phyloP scores from a whole-genome alignment of 139 green algal species.

The Tetraselmis chui region DNA sequence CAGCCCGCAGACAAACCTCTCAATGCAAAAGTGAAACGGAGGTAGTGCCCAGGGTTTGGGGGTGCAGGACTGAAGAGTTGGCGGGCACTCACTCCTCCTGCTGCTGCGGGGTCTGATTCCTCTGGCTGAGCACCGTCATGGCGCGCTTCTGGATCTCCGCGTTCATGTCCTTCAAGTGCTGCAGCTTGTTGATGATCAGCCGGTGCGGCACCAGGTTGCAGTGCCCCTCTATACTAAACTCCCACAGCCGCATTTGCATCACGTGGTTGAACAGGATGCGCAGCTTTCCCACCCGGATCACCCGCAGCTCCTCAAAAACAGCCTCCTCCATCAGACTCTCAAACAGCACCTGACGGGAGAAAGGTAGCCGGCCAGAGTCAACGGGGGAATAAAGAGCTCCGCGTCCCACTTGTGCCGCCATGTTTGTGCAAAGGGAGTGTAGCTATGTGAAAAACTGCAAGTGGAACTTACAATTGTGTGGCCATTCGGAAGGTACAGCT shows the following conservation, averaged over 20 bases:
- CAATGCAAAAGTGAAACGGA: no score
- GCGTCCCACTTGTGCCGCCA: no score
- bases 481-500: constrained; percentile 18
- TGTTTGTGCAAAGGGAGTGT: no score
- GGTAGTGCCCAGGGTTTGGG: no score
- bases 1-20: background rate
- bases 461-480: background rate
- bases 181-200: constrained; percentile 12
- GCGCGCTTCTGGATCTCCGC: background rate
- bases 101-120: background rate
- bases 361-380: background rate
- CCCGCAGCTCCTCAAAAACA: constrained; percentile 33
- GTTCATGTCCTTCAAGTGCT: constrained; percentile 2
- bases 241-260: constrained; percentile 32
- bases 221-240: constrained; percentile 36
- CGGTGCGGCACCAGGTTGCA: constrained; percentile 34
- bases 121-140: background rate
- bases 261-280: constrained; percentile 7
- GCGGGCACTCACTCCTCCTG: background rate
- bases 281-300: constrained; percentile 18
- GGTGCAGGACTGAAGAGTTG: no score
- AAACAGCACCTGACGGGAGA: constrained; percentile 22
- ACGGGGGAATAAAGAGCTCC: no score
- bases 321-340: constrained; percentile 28
- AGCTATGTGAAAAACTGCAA: no score